phyloP scores from a whole-genome alignment of 1,284 basidiomycete species.

The Naganishia albida region DNA sequence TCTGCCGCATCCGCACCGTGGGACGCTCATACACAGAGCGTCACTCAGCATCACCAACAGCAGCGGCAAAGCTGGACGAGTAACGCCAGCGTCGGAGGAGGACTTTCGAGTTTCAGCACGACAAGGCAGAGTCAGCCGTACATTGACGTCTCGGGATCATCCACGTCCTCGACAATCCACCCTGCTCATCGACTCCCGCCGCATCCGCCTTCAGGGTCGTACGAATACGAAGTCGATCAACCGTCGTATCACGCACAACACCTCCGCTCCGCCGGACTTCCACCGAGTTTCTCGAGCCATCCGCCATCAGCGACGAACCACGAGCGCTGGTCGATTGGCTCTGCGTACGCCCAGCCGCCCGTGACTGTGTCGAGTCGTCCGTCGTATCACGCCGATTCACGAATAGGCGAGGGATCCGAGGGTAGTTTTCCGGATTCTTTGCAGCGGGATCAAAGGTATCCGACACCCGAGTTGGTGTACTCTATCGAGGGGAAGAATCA shows the following conservation, averaged over 20 bases:
- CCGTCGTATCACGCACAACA: constrained; percentile 6
- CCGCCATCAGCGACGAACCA: neutral
- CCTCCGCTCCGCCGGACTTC: constrained; percentile 8
- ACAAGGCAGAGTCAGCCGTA: constrained; percentile 21
- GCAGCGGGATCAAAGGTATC: constrained; percentile 7
- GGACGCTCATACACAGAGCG: constrained; percentile 7
- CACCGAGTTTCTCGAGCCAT: constrained; percentile 1
- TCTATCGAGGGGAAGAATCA: constrained; percentile 6
- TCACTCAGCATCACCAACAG: constrained; percentile 12
- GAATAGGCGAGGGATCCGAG: neutral
- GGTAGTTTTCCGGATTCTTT: neutral
- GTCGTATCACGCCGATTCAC: neutral
- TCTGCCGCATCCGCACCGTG: constrained; percentile 10
- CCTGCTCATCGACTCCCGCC: neutral
- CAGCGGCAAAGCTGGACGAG: constrained; percentile 8
- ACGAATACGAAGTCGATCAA: constrained; percentile 18
- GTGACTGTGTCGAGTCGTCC: too few species aligned
- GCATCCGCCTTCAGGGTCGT: constrained; percentile 6
- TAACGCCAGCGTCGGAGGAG: too few species aligned
- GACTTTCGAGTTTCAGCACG: too few species aligned
- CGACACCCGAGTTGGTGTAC: constrained; percentile 30
- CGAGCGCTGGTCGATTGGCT: constrained; percentile 8
- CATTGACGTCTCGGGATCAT: constrained; percentile 15
- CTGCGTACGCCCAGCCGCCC: neutral
- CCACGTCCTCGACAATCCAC: constrained; percentile 1